A percentile compares a stretch with the other conserved stretches of the same genome.
These are phyloP conservation scores for Aureobasidium sp. DNA, from an alignment of 2,329 filamentous ascomycete genomes.

Conservation along the genomic window DNA sequence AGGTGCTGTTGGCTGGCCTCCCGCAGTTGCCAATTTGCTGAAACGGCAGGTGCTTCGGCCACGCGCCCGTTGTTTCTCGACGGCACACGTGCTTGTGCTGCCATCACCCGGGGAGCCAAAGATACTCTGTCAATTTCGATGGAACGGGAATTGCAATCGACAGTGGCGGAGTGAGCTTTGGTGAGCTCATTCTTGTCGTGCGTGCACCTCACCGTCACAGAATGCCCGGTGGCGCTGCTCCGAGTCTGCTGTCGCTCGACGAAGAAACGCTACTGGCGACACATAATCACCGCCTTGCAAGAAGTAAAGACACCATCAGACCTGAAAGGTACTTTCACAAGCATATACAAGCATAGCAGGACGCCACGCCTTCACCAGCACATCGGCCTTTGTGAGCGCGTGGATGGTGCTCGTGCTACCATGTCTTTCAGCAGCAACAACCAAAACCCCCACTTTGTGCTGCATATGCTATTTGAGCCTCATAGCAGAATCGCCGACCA, in stretches of 20 bases:
- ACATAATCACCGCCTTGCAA: not conserved
- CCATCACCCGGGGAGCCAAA: conserved; percentile 6
- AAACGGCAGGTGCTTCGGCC: conserved; percentile 16
- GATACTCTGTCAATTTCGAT: not conserved
- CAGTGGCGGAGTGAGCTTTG: not conserved
- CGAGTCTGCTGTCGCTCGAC: not conserved
- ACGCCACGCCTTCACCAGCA: conserved; percentile 2
- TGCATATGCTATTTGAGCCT: not conserved
- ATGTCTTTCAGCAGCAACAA: not conserved
- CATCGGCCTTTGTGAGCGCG: conserved; percentile 2
- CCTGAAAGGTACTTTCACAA: not conserved
- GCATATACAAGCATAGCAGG: not conserved
- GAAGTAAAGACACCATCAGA: not conserved
- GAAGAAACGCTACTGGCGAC: not conserved
- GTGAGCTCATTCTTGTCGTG: not conserved
- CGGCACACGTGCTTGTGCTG: conserved; percentile 5
- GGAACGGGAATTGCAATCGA: conserved; percentile 7
- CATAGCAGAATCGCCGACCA: conserved; percentile 2
- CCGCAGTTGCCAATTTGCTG: conserved; percentile 16
- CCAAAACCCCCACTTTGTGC: not conserved
- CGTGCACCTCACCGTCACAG: not conserved
- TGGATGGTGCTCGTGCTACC: conserved; percentile 11
- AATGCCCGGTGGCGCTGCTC: conserved; percentile 2
- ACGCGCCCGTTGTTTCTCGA: conserved; percentile 17
- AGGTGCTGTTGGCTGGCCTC: conserved; percentile 15